Percentiles rank a stretch among this genome's conserved stretches.
Conservation (phyloP, 2,329 filamentous ascomycete species). For the Knufia petricola region DNA sequence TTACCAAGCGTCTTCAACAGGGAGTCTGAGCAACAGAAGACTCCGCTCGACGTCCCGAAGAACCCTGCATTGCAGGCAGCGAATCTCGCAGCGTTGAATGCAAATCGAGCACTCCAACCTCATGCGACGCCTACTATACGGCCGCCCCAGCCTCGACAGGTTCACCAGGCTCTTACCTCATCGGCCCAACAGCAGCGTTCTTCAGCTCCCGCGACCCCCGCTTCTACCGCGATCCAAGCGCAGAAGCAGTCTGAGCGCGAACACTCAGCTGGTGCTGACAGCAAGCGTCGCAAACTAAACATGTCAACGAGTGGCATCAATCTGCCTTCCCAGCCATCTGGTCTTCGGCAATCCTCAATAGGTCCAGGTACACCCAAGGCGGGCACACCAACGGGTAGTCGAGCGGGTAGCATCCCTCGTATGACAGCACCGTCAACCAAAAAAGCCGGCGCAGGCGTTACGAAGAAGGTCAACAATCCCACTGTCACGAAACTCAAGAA, state of each 20-base stretch:
- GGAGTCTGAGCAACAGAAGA: slow-evolving; percentile 38
- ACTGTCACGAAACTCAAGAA: slow-evolving; percentile 25
- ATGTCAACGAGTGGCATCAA: slow-evolving; percentile 25
- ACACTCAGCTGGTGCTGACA: slow-evolving; percentile 46
- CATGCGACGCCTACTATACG: slow-evolving; percentile 30
- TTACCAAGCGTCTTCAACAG: slow-evolving; percentile 50
- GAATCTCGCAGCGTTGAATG: slow-evolving; percentile 46
- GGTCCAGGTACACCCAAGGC: slow-evolving; percentile 56
- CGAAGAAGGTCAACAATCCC: slow-evolving; percentile 33
- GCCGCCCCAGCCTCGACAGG: slow-evolving; percentile 22
- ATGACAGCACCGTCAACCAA: slow-evolving; percentile 33
- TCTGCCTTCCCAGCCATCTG: slow-evolving; percentile 45
- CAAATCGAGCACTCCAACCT: slow-evolving; percentile 41
- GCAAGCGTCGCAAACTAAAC: slow-evolving; percentile 50
- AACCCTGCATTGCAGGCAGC: slow-evolving; percentile 45
- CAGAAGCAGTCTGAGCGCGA: slow-evolving; percentile 41
- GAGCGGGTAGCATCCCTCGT: slow-evolving; percentile 51
- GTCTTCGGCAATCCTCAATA: slow-evolving; percentile 50
- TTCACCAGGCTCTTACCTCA: slow-evolving; percentile 24
- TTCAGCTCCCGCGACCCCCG: slow-evolving; percentile 38
- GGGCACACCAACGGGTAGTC: slow-evolving; percentile 43
- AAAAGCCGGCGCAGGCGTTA: slow-evolving; percentile 40
- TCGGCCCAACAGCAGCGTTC: slow-evolving; percentile 24
- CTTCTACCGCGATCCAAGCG: slow-evolving; percentile 16
- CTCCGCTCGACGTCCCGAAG: slow-evolving; percentile 40